Evolutionary conservation across 441 rosid genomes (phyloP).

Genomic region (Euphorbia corollata): DNA sequence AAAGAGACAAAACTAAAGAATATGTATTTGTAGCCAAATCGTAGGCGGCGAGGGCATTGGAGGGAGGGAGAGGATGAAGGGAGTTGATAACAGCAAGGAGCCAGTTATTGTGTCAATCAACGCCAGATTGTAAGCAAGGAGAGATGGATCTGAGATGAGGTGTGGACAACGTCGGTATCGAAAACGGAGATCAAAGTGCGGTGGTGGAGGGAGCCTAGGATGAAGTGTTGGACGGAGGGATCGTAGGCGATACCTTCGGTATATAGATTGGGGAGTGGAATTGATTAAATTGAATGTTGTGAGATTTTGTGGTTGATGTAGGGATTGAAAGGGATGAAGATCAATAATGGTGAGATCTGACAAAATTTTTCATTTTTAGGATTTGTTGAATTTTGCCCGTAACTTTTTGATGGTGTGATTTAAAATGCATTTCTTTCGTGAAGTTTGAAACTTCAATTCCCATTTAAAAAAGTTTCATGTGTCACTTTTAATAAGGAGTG

Average conservation of each 20-base stretch:
- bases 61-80: slow-evolving; percentile 45
- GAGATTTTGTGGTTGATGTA: slow-evolving; percentile 31
- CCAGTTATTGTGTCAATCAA: slow-evolving; percentile 51
- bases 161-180: slow-evolving; percentile 65
- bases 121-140: slow-evolving; percentile 53
- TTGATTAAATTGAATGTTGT: slow-evolving; percentile 59
- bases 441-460: no score
- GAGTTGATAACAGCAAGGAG: slow-evolving; percentile 55
- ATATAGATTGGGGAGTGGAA: slow-evolving; percentile 64
- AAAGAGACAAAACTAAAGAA: no score
- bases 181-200: slow-evolving; percentile 41
- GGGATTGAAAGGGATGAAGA: slow-evolving; percentile 22
- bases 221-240: slow-evolving; percentile 58
- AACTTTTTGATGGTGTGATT: no score
- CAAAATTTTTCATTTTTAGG: no score
- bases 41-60: slow-evolving; percentile 77
- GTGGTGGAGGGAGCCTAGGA: slow-evolving; percentile 51
- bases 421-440: no score
- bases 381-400: no score
- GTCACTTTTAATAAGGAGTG: no score
- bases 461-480: no score
- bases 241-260: slow-evolving; percentile 74
- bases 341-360: no score
- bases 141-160: slow-evolving; percentile 47
- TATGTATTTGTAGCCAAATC: no score